Conservation (phyloP, 2,329 filamentous ascomycete species). For the Cryphonectria nitschkei region DNA sequence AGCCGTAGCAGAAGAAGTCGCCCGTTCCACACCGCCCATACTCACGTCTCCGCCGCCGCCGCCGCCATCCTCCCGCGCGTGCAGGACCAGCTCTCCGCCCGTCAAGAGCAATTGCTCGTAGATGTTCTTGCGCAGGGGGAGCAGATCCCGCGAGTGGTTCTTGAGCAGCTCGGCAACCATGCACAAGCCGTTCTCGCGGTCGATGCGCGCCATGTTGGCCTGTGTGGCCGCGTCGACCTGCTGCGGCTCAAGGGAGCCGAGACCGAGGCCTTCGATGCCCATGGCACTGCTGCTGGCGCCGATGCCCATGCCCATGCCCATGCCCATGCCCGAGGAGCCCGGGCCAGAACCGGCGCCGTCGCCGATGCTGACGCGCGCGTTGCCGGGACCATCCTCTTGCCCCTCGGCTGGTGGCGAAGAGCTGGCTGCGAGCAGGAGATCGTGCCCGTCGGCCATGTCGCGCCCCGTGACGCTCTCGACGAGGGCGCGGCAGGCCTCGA, state of each 20-base stretch:
- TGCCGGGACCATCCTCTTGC: slow-evolving; percentile 14
- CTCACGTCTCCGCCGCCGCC: background rate
- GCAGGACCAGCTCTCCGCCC: slow-evolving; percentile 50
- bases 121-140: slow-evolving; percentile 42
- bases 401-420: slow-evolving; percentile 1
- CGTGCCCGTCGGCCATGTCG: slow-evolving; percentile 35
- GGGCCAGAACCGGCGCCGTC: background rate
- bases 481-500: slow-evolving; percentile 49
- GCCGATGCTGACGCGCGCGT: slow-evolving; percentile 7
- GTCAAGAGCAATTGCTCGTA: slow-evolving; percentile 54
- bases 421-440: slow-evolving; percentile 23
- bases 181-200: slow-evolving; percentile 65
- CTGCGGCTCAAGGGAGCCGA: slow-evolving; percentile 47
- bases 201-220: slow-evolving; percentile 53
- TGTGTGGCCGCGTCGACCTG: slow-evolving; percentile 49
- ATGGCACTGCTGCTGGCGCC: background rate
- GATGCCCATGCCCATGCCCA: background rate
- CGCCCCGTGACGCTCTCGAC: slow-evolving; percentile 54
- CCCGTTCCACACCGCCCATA: background rate
- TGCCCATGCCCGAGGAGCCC: background rate
- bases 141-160: slow-evolving; percentile 46
- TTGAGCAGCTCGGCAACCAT: slow-evolving; percentile 59
- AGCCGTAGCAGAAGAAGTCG: background rate
- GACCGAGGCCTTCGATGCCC: slow-evolving; percentile 41
- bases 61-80: slow-evolving; percentile 31